Percentiles rank a stretch among this genome's conserved stretches.
phyloP scores from a whole-genome alignment of 73 alveolate genomes.

The Paraurostyla sp. region DNA sequence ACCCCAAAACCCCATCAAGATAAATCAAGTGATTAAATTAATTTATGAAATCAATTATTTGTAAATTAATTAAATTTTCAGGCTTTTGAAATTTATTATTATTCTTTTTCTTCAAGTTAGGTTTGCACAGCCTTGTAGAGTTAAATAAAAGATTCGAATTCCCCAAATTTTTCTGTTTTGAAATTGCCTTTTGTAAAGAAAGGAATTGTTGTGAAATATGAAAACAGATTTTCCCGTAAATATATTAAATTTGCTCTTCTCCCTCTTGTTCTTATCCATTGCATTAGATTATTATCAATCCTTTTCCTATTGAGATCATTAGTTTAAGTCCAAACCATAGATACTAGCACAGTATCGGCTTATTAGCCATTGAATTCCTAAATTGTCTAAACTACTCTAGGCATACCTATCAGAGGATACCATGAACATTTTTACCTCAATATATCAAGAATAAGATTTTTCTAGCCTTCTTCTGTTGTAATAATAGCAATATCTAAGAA shows the following conservation, averaged over 20 bases:
- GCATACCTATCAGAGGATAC: conserved; percentile 20
- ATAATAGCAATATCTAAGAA: not conserved
- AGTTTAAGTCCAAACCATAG: not conserved
- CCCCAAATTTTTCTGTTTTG: not conserved
- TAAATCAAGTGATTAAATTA: too few relatives aligned
- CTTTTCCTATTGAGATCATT: not conserved
- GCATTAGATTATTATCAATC: not conserved
- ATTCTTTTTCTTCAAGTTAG: not conserved
- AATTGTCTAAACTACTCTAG: not conserved
- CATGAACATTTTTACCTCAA: conserved; percentile 11
- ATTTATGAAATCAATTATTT: too few relatives aligned
- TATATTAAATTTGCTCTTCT: not conserved
- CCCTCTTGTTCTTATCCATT: conserved; percentile 6
- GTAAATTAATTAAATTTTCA: too few relatives aligned
- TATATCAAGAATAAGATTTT: not conserved
- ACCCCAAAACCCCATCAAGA: too few relatives aligned
- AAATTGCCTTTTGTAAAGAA: not conserved
- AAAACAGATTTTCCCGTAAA: not conserved
- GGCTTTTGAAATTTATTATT: not conserved
- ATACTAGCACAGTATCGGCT: not conserved
- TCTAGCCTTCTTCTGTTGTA: not conserved
- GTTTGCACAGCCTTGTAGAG: not conserved
- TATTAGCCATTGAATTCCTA: not conserved
- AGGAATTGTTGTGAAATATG: not conserved
- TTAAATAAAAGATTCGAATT: not conserved